A percentile compares a stretch with the other conserved stretches of the same genome.
These are phyloP conservation scores for Diaporthe sp. DNA, from an alignment of 2,329 filamentous ascomycete genomes.

Conservation along the genomic window DNA sequence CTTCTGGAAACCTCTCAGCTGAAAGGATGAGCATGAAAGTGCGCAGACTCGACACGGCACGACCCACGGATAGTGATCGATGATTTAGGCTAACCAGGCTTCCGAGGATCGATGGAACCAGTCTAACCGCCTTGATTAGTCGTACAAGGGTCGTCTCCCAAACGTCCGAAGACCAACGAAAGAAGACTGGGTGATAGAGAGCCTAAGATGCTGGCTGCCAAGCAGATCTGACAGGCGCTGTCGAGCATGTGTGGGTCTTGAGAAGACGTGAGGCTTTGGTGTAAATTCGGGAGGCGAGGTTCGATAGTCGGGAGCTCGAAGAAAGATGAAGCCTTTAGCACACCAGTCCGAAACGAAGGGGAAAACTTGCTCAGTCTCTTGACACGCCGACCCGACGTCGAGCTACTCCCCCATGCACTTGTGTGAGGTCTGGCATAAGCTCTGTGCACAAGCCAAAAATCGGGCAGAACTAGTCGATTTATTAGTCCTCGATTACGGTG, in stretches of 20 bases:
- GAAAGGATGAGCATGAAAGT: slow-evolving; percentile 5
- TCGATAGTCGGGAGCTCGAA: not conserved
- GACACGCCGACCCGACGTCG: not conserved
- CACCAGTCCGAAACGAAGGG: slow-evolving; percentile 22
- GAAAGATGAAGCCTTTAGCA: not conserved
- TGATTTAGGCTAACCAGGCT: not conserved
- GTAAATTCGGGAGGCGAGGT: not conserved
- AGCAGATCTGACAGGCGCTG: not conserved
- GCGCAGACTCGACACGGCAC: not conserved
- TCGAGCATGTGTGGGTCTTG: not conserved
- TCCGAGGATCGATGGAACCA: not conserved
- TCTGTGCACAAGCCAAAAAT: not conserved
- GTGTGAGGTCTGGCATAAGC: not conserved
- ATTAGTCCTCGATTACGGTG: not conserved
- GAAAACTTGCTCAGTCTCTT: slow-evolving; percentile 28
- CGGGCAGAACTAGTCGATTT: not conserved
- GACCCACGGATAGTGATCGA: not conserved
- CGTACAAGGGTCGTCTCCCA: not conserved
- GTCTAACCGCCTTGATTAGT: not conserved
- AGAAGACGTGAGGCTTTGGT: not conserved
- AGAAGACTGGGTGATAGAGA: not conserved
- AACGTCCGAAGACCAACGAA: not conserved
- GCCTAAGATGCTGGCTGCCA: not conserved
- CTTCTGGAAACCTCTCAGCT: not conserved
- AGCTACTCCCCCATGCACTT: not conserved